Conservation (phyloP, 1,139 yeast genomes). For the Taphrina confusa region DNA sequence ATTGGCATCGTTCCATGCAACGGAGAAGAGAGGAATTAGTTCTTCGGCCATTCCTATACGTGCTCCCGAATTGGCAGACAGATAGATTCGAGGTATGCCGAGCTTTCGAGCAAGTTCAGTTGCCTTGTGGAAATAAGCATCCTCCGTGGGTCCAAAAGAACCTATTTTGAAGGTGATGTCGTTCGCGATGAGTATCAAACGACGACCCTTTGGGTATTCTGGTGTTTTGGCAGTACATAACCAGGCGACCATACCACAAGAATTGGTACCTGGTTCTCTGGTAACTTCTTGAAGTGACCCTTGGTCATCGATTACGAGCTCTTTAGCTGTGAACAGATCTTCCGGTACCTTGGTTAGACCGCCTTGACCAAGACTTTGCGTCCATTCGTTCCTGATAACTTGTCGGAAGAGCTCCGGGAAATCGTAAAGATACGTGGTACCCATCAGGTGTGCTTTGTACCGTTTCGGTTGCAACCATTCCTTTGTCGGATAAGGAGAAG, state of each 20-base stretch:
- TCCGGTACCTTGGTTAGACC: conserved; percentile 59
- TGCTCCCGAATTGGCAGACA: conserved; percentile 98
- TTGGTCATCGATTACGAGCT: conserved; percentile 70
- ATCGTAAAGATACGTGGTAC: conserved; percentile 95
- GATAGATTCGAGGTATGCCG: conserved; percentile 91
- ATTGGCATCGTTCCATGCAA: conserved; percentile 82
- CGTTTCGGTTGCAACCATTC: conserved; percentile 98
- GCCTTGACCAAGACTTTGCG: conserved; percentile 49
- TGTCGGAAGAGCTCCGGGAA: conserved; percentile 98
- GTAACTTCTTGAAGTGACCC: conserved; percentile 83
- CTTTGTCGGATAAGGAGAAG: conserved; percentile 95
- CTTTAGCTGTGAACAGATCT: conserved; percentile 74
- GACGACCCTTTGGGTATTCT: conserved; percentile 95
- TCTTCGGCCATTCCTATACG: conserved; percentile 98
- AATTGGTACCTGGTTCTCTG: conserved; percentile 95
- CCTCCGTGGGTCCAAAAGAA: conserved; percentile 98
- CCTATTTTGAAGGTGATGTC: conserved; percentile 98
- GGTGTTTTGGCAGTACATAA: conserved; percentile 88
- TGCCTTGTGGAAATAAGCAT: conserved; percentile 82
- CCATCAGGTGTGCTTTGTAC: conserved; percentile 97
- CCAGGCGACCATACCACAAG: conserved; percentile 98
- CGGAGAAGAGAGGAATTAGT: conserved; percentile 81
- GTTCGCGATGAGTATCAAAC: conserved; percentile 86
- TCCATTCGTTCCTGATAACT: conserved; percentile 85
- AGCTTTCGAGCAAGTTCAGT: conserved; percentile 85